Evolutionary conservation across 2,329 filamentous ascomycete species (phyloP).

Genomic region (Epichloe aotearoae): DNA sequence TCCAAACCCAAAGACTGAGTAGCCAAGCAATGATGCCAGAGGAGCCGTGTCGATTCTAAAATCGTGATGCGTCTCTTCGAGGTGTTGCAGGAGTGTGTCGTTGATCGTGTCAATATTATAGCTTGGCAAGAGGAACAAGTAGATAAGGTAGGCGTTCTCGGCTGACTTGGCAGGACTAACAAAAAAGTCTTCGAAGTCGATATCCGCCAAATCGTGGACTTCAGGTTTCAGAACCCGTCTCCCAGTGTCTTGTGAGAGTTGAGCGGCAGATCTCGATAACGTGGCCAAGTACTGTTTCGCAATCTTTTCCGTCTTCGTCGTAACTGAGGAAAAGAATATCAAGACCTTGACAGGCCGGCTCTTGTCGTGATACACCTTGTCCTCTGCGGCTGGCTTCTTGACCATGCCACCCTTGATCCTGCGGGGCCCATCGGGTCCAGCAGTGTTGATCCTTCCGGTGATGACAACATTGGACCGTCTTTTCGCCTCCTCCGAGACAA

Average conservation of each 20-base stretch:
- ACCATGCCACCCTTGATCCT: constrained; percentile 33
- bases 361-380: constrained; percentile 16
- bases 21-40: constrained; percentile 63
- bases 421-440: constrained; percentile 29
- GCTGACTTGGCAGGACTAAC: constrained; percentile 55
- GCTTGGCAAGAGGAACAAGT: constrained; percentile 72
- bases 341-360: constrained; percentile 51
- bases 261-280: constrained; percentile 38
- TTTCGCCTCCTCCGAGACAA: neutral
- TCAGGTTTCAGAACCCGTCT: constrained; percentile 42
- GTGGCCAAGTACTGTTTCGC: constrained; percentile 49
- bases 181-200: constrained; percentile 96
- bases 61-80: constrained; percentile 89
- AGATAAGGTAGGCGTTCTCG: constrained; percentile 53
- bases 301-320: constrained; percentile 65
- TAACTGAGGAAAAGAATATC: constrained; percentile 83
- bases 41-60: constrained; percentile 90
- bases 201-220: constrained; percentile 65
- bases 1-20: constrained; percentile 88
- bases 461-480: neutral
- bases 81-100: constrained; percentile 72
- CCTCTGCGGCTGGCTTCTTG: constrained; percentile 17
- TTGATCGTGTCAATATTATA: constrained; percentile 94
- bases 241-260: constrained; percentile 26
- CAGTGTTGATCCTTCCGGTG: constrained; percentile 13